phyloP scores from a whole-genome alignment of 495 filamentous ascomycete species.

The Aspergillus affinis region DNA sequence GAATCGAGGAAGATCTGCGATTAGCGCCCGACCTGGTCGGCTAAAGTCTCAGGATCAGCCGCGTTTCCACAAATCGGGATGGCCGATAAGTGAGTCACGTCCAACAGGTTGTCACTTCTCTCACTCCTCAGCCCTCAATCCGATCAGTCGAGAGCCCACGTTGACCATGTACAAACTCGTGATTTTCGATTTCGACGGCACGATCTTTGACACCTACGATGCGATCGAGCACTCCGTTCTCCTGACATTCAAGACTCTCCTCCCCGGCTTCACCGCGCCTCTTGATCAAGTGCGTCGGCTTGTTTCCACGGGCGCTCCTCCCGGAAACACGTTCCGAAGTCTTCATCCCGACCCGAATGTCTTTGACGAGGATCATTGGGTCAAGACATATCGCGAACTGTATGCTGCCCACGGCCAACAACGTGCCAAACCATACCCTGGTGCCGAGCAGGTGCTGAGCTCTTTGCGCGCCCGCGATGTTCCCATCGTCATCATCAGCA shows the following conservation, averaged over 20 bases:
- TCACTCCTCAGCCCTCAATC: not conserved
- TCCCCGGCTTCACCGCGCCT: conserved; percentile 15
- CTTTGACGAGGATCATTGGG: conserved; percentile 17
- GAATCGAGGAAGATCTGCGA: too few relatives aligned
- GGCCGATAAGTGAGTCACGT: not conserved
- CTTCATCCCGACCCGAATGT: conserved; percentile 12
- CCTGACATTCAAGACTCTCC: conserved; percentile 19
- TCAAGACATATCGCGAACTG: conserved; percentile 22
- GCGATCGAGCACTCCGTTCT: conserved; percentile 18
- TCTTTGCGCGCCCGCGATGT: conserved; percentile 12
- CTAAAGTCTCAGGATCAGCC: too few relatives aligned
- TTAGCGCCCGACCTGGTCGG: too few relatives aligned
- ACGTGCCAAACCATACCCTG: conserved; percentile 19
- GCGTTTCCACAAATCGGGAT: too few relatives aligned
- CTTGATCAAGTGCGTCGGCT: conserved; percentile 1
- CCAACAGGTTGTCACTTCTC: not conserved
- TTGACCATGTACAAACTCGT: conserved; percentile 9
- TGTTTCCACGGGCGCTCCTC: conserved; percentile 9
- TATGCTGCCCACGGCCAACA: conserved; percentile 22
- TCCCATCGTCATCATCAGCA: conserved; percentile 25
- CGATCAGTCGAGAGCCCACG: not conserved
- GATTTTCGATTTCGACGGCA: conserved; percentile 20
- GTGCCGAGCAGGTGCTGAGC: conserved; percentile 18
- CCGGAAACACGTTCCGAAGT: conserved; percentile 6
- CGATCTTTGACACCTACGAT: conserved; percentile 21